A percentile compares a stretch with the other conserved stretches of the same genome.
Evolutionary conservation across 208 protist genomes (phyloP).

Genomic region (Trypanosoma avium): DNA sequence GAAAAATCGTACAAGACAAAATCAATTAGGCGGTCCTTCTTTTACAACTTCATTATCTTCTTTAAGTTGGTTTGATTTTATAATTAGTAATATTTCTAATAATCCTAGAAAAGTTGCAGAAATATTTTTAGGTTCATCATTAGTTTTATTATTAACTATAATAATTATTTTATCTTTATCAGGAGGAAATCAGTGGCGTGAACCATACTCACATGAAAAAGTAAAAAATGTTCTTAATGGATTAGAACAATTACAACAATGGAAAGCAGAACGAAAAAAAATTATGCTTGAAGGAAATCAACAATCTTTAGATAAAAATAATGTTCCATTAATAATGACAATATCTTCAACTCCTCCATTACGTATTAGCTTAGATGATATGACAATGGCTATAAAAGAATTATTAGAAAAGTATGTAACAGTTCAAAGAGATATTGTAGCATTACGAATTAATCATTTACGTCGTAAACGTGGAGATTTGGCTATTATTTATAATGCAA

Average conservation of each 20-base stretch:
- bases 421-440: constrained; percentile 45
- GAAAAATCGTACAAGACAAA: background rate
- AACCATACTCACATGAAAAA: constrained; percentile 8
- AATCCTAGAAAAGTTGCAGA: too few relatives aligned
- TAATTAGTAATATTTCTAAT: too few relatives aligned
- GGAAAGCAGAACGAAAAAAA: constrained; percentile 9
- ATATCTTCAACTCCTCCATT: background rate
- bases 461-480: constrained; percentile 29
- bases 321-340: background rate
- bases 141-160: too few relatives aligned
- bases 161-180: too few relatives aligned
- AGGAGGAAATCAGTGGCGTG: background rate
- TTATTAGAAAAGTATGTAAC: constrained; percentile 54
- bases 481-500: background rate
- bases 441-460: constrained; percentile 42
- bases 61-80: too few relatives aligned
- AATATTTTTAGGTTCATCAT: too few relatives aligned
- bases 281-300: background rate
- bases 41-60: too few relatives aligned
- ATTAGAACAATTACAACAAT: constrained; percentile 15
- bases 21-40: too few relatives aligned
- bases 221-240: constrained; percentile 13
- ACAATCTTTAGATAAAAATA: background rate
- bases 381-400: constrained; percentile 45
- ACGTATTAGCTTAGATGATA: constrained; percentile 17